These are phyloP conservation scores for Lentinula sp. DNA, from an alignment of 768 basidiomycete species.

Conservation along the genomic window DNA sequence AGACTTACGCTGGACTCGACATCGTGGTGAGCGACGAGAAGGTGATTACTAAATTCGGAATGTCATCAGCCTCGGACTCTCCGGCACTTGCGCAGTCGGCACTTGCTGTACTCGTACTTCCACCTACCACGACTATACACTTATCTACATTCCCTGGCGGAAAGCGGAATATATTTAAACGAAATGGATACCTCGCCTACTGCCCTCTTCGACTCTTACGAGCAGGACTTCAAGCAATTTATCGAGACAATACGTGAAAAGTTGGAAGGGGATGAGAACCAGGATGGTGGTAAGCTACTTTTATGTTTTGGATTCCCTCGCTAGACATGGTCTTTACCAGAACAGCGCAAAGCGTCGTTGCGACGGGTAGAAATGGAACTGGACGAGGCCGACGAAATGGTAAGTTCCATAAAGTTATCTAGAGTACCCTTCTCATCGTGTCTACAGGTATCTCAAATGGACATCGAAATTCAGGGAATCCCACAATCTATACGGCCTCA, in stretches of 20 bases:
- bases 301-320: not conserved
- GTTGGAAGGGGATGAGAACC: slow-evolving; percentile 64
- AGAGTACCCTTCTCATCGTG: slow-evolving; percentile 1
- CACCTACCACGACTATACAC: slow-evolving; percentile 7
- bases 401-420: slow-evolving; percentile 22
- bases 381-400: slow-evolving; percentile 98
- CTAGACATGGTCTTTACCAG: slow-evolving; percentile 28
- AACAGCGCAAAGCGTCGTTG: slow-evolving; percentile 75
- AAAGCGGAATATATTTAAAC: slow-evolving; percentile 10
- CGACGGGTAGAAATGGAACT: slow-evolving; percentile 90
- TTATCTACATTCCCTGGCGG: slow-evolving; percentile 22
- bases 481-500: slow-evolving; percentile 76
- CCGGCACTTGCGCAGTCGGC: slow-evolving; percentile 4
- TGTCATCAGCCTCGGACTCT: not conserved
- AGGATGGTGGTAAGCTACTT: slow-evolving; percentile 62
- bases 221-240: slow-evolving; percentile 86
- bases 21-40: slow-evolving; percentile 20
- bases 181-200: slow-evolving; percentile 81
- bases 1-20: slow-evolving; percentile 40
- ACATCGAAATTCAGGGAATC: slow-evolving; percentile 94
- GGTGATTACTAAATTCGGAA: not conserved
- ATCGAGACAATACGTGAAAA: slow-evolving; percentile 69
- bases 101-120: slow-evolving; percentile 8
- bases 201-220: slow-evolving; percentile 85
- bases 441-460: slow-evolving; percentile 93